Conservation (phyloP, 2,329 filamentous ascomycete genomes). For the Alternaria metachromatica region DNA sequence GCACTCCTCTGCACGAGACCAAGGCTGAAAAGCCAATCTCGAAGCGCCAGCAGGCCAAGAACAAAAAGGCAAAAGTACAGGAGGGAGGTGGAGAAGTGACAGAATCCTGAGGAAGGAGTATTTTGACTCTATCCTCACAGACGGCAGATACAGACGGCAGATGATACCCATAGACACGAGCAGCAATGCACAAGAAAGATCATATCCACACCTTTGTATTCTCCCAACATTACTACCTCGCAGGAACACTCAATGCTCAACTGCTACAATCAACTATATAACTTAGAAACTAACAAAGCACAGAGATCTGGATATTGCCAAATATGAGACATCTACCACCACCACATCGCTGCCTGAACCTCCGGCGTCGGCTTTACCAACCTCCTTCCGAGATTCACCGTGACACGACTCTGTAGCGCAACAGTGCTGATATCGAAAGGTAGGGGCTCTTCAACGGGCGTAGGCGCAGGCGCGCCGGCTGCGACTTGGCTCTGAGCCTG, state of each 20-base stretch:
- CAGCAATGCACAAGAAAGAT: background rate
- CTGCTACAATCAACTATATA: conserved; percentile 11
- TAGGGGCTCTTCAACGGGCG: conserved; percentile 20
- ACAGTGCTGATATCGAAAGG: conserved; percentile 47
- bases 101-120: background rate
- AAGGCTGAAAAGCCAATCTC: conserved; percentile 37
- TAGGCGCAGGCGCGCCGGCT: conserved; percentile 15
- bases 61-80: conserved; percentile 34
- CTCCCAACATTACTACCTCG: background rate
- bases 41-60: conserved; percentile 44
- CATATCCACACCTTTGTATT: background rate
- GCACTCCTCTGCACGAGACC: conserved; percentile 25
- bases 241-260: conserved; percentile 21
- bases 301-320: background rate
- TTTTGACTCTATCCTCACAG: background rate
- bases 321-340: conserved; percentile 14
- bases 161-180: conserved; percentile 12
- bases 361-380: conserved; percentile 26
- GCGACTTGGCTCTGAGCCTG: conserved; percentile 35
- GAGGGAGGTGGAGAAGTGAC: background rate
- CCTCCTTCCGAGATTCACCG: conserved; percentile 42
- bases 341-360: conserved; percentile 3
- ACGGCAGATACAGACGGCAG: background rate
- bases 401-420: conserved; percentile 43
- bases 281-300: background rate